These are phyloP conservation scores for Pichia sp. DNA, from an alignment of 1,139 yeast genomes.

Conservation along the genomic window DNA sequence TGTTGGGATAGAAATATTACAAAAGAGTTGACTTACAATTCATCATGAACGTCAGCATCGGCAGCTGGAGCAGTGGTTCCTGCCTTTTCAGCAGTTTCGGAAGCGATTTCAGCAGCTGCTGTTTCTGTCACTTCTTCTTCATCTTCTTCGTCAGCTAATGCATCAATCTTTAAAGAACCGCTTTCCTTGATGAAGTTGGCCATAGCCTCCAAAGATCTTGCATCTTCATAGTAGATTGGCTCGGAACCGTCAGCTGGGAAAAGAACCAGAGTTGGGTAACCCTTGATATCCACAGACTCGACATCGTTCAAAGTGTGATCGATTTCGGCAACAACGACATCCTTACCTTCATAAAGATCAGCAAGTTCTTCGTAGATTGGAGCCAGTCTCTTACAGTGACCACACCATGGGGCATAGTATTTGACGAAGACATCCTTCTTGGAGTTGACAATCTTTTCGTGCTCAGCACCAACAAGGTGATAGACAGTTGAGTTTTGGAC, in stretches of 20 bases:
- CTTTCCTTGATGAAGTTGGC: slow-evolving; percentile 57
- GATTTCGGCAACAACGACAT: slow-evolving; percentile 72
- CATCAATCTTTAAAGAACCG: slow-evolving; percentile 43
- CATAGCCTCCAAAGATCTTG: slow-evolving; percentile 72
- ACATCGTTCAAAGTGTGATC: slow-evolving; percentile 92
- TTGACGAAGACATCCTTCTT: slow-evolving; percentile 85
- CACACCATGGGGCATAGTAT: slow-evolving; percentile 99
- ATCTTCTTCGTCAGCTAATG: slow-evolving; percentile 15
- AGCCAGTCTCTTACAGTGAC: slow-evolving; percentile 94
- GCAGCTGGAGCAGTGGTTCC: slow-evolving; percentile 15
- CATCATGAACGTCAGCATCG: slow-evolving; percentile 25
- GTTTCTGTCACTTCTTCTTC: slow-evolving; percentile 15
- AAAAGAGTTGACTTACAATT: slow-evolving; percentile 20
- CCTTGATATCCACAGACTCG: slow-evolving; percentile 63
- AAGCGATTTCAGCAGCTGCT: slow-evolving; percentile 10
- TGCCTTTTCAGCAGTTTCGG: slow-evolving; percentile 29
- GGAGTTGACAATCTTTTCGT: slow-evolving; percentile 65
- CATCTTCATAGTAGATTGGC: slow-evolving; percentile 66
- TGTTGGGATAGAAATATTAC: not conserved
- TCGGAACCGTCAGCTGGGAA: slow-evolving; percentile 86
- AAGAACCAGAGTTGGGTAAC: slow-evolving; percentile 89
- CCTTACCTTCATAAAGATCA: slow-evolving; percentile 51
- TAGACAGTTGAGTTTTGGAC: slow-evolving; percentile 67
- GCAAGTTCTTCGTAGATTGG: slow-evolving; percentile 91
- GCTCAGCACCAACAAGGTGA: slow-evolving; percentile 82